These are phyloP conservation scores for Candolleomyces aberdarensis DNA, from an alignment of 768 basidiomycete species.

Conservation along the genomic window DNA sequence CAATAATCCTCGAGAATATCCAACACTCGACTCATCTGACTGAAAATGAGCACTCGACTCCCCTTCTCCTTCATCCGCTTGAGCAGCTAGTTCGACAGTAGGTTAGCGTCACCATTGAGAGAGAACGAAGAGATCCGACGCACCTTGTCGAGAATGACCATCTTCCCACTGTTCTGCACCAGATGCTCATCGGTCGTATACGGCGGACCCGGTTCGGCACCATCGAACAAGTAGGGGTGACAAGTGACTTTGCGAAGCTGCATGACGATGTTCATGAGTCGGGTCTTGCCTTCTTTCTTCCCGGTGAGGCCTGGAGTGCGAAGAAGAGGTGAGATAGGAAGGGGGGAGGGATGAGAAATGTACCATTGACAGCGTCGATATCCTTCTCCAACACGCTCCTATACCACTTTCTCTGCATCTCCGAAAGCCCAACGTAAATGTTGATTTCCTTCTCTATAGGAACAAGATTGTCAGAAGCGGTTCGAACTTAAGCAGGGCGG, in stretches of 20 bases:
- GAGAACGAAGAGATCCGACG: too few species aligned
- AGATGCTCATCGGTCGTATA: slow-evolving; percentile 98
- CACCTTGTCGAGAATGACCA: slow-evolving; percentile 90
- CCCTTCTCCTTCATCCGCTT: slow-evolving; percentile 86
- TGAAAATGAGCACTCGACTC: slow-evolving; percentile 95
- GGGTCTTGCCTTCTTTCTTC: slow-evolving; percentile 98
- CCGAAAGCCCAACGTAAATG: slow-evolving; percentile 93
- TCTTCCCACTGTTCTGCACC: slow-evolving; percentile 92
- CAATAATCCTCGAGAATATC: slow-evolving; percentile 99
- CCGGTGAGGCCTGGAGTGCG: slow-evolving; percentile 73
- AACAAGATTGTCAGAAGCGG: neutral
- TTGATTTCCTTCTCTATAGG: slow-evolving; percentile 95
- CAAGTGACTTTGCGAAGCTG: slow-evolving; percentile 88
- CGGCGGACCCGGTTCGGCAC: slow-evolving; percentile 97
- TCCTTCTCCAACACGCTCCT: slow-evolving; percentile 94
- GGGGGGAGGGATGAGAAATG: slow-evolving; percentile 14
- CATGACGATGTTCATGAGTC: slow-evolving; percentile 99
- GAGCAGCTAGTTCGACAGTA: slow-evolving; percentile 49
- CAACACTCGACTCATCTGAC: slow-evolving; percentile 98
- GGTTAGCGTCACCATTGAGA: too few species aligned
- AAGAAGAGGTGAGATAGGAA: neutral
- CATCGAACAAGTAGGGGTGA: slow-evolving; percentile 91
- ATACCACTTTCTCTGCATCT: slow-evolving; percentile 99
- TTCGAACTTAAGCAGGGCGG: neutral
- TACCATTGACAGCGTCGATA: slow-evolving; percentile 96